Evolutionary conservation across 106 monocot species (phyloP), one percentile per base, ranked within the genome.

Genomic region (Vanilla planifolia): DNA sequence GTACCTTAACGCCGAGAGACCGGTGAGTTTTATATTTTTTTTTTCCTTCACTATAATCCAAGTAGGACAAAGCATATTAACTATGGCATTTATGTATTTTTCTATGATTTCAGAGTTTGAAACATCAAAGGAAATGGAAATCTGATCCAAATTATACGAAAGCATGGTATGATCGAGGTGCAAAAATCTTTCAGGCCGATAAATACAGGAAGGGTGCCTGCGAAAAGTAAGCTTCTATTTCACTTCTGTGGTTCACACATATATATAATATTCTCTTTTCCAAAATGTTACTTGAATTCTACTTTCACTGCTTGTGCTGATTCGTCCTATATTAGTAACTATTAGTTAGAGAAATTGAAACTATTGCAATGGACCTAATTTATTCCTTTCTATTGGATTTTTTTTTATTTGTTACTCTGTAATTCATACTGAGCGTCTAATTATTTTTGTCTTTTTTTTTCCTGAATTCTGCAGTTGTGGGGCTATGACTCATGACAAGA

Each of bases 131-230:
- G 55, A 91, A 96, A 60, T 91, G 90, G 96, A 96, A 91, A 39
- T 88, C 91, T 0, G 96, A 96, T 72, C 87, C 86, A 10, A 96
- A 96, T 64, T 96, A 91, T 71, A 79, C 96, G 11, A 91, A 88
- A 59, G 75, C 91, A 9, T 96, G 96, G 96, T 96, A 96, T 73
- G 96, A 91, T 51, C 68, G 96, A 73, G 96, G 96, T 67, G 96
- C 91, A 8, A 96, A 91, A 39, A 87, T 85, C 30, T 87, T 67
- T 55, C 90, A 96, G 60, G 91, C 96, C 16, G 84, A 87, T 19
- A 48, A 50, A 44, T 96, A 79, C 35, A 69, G 95, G 51, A 96
- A 90, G 59, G 95, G 90, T 43, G 91, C 96, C 59, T 96, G 96
- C 70, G 79, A 91, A 76, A 96, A 91, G 94, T 94, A 85, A 77